phyloP scores from a whole-genome alignment of 305 asterid species.

The Plantago coronopus region DNA sequence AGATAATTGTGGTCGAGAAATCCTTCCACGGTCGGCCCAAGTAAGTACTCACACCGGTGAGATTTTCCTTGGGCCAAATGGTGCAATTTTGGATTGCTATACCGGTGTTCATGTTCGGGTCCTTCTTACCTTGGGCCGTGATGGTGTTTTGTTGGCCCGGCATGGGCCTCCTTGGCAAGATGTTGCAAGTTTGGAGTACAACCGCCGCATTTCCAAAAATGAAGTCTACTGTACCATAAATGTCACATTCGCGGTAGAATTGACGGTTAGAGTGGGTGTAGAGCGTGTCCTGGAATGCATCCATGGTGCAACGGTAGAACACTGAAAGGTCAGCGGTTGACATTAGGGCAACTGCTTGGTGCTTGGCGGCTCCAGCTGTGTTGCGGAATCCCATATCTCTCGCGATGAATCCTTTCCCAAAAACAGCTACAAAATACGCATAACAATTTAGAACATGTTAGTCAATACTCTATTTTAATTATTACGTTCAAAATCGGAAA shows the following conservation, averaged over 20 bases:
- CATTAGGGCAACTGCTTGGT: slow-evolving; percentile 35
- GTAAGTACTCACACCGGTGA: slow-evolving; percentile 5
- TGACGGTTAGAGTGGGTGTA: slow-evolving; percentile 7
- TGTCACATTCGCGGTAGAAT: slow-evolving; percentile 13
- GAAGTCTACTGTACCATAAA: slow-evolving; percentile 20
- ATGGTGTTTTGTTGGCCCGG: slow-evolving; percentile 20
- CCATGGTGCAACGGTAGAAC: slow-evolving; percentile 1
- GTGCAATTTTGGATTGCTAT: slow-evolving; percentile 12
- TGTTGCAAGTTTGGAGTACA: slow-evolving; percentile 28
- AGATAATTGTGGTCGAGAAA: slow-evolving; percentile 1
- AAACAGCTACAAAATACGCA: slow-evolving; percentile 24
- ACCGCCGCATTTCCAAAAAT: slow-evolving; percentile 25
- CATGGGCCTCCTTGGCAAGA: slow-evolving; percentile 10
- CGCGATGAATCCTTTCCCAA: slow-evolving; percentile 37
- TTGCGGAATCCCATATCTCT: slow-evolving; percentile 35
- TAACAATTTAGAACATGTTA: too few species aligned
- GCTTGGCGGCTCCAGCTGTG: slow-evolving; percentile 32
- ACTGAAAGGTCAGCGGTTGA: slow-evolving; percentile 30
- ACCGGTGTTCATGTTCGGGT: slow-evolving; percentile 14
- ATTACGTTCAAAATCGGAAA: too few species aligned
- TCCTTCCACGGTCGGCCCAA: slow-evolving; percentile 16
- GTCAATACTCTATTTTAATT: too few species aligned
- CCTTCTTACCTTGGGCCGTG: slow-evolving; percentile 8
- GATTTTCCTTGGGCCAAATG: slow-evolving; percentile 1
- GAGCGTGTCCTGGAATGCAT: slow-evolving; percentile 14